Conservation (phyloP, 257 asterid genomes). For the Marsdenia floribunda region DNA sequence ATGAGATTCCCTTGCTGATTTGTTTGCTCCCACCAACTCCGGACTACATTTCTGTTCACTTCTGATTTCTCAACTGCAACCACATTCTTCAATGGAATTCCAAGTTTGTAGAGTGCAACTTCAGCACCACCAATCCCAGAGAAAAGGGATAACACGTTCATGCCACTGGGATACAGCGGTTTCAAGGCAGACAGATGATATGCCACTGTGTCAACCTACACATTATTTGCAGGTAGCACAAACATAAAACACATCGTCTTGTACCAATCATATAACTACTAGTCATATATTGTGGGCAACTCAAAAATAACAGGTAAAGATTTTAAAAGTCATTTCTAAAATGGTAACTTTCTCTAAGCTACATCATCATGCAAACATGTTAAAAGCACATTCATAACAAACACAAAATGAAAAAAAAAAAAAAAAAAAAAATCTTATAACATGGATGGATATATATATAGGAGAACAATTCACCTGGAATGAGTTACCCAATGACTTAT, state of each 20-base stretch:
- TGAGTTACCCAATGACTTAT: slow-evolving; percentile 80
- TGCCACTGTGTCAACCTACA: slow-evolving; percentile 84
- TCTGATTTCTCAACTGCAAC: slow-evolving; percentile 73
- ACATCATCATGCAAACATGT: not conserved
- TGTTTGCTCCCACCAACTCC: slow-evolving; percentile 95
- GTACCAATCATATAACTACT: not conserved
- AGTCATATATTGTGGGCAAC: not conserved
- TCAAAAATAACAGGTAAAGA: not conserved
- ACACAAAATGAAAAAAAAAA: not conserved
- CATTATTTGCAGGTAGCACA: not conserved
- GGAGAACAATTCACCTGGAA: slow-evolving; percentile 56
- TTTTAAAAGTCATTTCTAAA: not conserved
- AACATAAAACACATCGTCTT: not conserved
- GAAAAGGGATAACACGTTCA: slow-evolving; percentile 67
- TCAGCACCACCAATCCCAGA: slow-evolving; percentile 98
- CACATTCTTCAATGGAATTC: slow-evolving; percentile 52
- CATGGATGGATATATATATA: not conserved
- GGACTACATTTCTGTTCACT: slow-evolving; percentile 55
- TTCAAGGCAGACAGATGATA: slow-evolving; percentile 75
- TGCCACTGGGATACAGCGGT: slow-evolving; percentile 58
- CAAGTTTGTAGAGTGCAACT: slow-evolving; percentile 84
- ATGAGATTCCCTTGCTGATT: slow-evolving; percentile 50
- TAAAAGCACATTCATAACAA: not conserved
- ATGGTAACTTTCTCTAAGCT: not conserved
- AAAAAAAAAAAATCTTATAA: not conserved